phyloP scores from a whole-genome alignment of 345 rosid genomes.

The Syzygium aromaticum region DNA sequence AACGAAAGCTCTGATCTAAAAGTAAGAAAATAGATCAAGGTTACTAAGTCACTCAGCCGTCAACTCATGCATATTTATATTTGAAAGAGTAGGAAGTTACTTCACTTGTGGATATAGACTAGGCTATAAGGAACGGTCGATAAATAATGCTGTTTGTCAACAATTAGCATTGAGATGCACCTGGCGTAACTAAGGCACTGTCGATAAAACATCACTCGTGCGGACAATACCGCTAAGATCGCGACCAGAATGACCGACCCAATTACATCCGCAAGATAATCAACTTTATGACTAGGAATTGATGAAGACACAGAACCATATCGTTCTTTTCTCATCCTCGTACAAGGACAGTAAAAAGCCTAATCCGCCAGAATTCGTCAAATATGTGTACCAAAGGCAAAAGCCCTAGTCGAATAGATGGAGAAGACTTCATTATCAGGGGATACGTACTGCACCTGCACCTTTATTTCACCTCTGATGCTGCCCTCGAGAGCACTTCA shows the following conservation, averaged over 20 bases:
- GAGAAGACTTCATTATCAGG: neutral
- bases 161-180: neutral
- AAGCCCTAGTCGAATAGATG: neutral
- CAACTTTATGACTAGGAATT: neutral
- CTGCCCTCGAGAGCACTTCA: constrained; percentile 24
- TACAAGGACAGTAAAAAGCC: neutral
- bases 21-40: too few species aligned
- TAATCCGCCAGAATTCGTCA: neutral
- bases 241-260: neutral
- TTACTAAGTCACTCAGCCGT: neutral
- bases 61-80: neutral
- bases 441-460: neutral
- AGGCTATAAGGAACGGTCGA: neutral
- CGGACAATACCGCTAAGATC: neutral
- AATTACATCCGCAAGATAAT: too few species aligned
- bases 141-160: neutral
- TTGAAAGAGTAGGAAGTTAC: neutral
- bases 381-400: neutral
- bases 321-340: neutral
- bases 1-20: neutral
- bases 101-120: neutral
- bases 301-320: neutral
- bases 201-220: too few species aligned
- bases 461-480: neutral
- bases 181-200: neutral